phyloP scores from a whole-genome alignment of 2,329 filamentous ascomycete genomes.

The Colletotrichum camelliae region DNA sequence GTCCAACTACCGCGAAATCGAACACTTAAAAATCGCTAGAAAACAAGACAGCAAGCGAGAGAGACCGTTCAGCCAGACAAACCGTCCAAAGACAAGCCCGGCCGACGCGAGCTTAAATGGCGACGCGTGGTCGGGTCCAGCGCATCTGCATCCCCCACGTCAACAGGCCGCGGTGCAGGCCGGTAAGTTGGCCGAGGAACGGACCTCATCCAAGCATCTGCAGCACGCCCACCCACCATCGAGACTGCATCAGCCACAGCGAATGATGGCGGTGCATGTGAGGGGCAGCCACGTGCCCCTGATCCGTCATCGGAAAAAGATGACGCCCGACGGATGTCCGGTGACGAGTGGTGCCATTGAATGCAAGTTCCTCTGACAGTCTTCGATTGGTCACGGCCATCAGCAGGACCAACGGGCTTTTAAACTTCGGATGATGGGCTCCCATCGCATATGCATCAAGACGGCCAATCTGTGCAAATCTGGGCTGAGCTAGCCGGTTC shows the following conservation, averaged over 20 bases:
- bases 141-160: background rate
- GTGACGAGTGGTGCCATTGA: background rate
- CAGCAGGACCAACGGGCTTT: background rate
- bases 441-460: background rate
- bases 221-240: background rate
- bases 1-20: background rate
- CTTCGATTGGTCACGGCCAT: background rate
- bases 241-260: slow-evolving; percentile 7
- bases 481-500: background rate
- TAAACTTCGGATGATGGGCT: background rate
- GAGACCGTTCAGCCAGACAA: background rate
- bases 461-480: background rate
- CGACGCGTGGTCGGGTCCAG: slow-evolving; percentile 12
- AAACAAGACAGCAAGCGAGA: background rate
- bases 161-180: background rate
- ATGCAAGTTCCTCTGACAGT: background rate
- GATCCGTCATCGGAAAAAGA: background rate
- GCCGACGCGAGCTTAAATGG: slow-evolving; percentile 5
- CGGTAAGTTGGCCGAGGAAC: slow-evolving; percentile 19
- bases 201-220: background rate
- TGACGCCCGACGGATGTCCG: background rate
- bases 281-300: background rate
- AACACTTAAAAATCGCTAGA: background rate
- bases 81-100: background rate
- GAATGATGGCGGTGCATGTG: slow-evolving; percentile 6